Percentiles rank a stretch among this genome's conserved stretches.
These are phyloP conservation scores for Heimioporus sp. DNA, from an alignment of 768 basidiomycete species.

Conservation along the genomic window DNA sequence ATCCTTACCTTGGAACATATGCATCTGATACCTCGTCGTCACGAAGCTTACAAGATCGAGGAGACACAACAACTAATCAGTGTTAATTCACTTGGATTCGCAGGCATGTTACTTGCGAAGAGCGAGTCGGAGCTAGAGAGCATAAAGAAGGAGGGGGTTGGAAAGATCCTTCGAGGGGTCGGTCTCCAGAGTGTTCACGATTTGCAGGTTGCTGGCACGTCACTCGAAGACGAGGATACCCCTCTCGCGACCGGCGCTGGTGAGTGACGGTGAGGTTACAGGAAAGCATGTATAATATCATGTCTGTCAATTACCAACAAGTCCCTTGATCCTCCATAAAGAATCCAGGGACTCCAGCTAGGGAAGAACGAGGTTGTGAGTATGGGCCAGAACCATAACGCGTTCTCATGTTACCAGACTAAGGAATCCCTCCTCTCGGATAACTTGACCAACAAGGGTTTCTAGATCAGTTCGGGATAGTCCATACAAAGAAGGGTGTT, in stretches of 20 bases:
- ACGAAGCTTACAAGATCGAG: slow-evolving; percentile 54
- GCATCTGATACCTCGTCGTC: slow-evolving; percentile 77
- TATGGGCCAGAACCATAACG: background rate
- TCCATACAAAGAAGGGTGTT: slow-evolving; percentile 50
- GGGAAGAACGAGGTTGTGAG: slow-evolving; percentile 11
- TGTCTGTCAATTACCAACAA: slow-evolving; percentile 22
- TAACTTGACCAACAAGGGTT: slow-evolving; percentile 53
- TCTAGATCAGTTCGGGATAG: slow-evolving; percentile 54
- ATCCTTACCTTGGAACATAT: slow-evolving; percentile 81
- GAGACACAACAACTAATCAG: slow-evolving; percentile 58
- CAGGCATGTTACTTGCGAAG: slow-evolving; percentile 86
- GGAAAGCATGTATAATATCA: slow-evolving; percentile 1
- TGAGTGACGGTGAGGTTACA: background rate
- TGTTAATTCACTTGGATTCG: slow-evolving; percentile 87
- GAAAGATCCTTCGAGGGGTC: slow-evolving; percentile 61
- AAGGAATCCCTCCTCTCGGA: slow-evolving; percentile 75
- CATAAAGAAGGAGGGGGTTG: slow-evolving; percentile 61
- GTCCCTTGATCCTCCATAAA: slow-evolving; percentile 51
- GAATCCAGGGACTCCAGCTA: slow-evolving; percentile 54
- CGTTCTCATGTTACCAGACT: slow-evolving; percentile 53
- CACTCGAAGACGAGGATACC: slow-evolving; percentile 33
- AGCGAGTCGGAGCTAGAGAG: slow-evolving; percentile 72
- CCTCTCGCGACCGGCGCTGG: background rate
- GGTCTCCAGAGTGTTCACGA: slow-evolving; percentile 69
- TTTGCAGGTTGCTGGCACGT: slow-evolving; percentile 52